A percentile compares a stretch with the other conserved stretches of the same genome.
Evolutionary conservation across 352 stramenopile genomes (phyloP).

Genomic region (Phytophthora foliorum): DNA sequence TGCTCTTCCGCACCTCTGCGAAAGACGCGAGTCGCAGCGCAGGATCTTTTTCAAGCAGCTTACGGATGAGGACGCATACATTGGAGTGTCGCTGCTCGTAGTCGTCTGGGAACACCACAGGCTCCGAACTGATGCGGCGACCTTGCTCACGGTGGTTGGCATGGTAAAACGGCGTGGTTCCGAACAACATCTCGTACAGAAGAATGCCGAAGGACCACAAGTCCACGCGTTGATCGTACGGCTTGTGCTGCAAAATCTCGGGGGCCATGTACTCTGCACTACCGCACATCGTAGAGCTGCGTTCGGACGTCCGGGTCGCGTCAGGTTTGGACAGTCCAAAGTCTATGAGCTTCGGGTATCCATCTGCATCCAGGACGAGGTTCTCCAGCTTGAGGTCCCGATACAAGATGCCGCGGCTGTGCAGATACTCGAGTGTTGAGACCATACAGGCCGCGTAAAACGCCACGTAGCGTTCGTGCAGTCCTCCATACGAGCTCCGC

Average conservation of each 20-base stretch:
- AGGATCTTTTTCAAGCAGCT: constrained; percentile 64
- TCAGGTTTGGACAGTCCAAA: constrained; percentile 75
- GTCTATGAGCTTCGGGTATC: constrained; percentile 88
- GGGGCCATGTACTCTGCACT: constrained; percentile 85
- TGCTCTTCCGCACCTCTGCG: constrained; percentile 44
- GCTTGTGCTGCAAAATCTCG: constrained; percentile 66
- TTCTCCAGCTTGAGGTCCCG: constrained; percentile 92
- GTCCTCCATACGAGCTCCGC: constrained; percentile 53
- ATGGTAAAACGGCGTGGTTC: constrained; percentile 90
- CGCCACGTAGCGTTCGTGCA: constrained; percentile 86
- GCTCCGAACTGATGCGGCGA: constrained; percentile 68
- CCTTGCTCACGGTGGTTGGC: constrained; percentile 75
- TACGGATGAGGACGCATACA: constrained; percentile 56
- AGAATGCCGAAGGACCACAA: constrained; percentile 86
- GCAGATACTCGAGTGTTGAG: constrained; percentile 90
- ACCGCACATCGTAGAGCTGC: constrained; percentile 70
- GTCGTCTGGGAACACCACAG: constrained; percentile 63
- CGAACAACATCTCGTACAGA: constrained; percentile 75
- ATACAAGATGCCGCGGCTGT: constrained; percentile 72
- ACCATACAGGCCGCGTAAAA: constrained; percentile 97
- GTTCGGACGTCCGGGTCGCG: constrained; percentile 49
- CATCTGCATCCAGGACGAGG: constrained; percentile 84
- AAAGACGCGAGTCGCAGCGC: constrained; percentile 52
- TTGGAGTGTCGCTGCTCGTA: constrained; percentile 51
- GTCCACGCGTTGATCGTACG: constrained; percentile 71